A percentile compares a stretch with the other conserved stretches of the same genome.
Conservation (phyloP, 768 basidiomycete genomes). For the Neoboletus brunneissimus region DNA sequence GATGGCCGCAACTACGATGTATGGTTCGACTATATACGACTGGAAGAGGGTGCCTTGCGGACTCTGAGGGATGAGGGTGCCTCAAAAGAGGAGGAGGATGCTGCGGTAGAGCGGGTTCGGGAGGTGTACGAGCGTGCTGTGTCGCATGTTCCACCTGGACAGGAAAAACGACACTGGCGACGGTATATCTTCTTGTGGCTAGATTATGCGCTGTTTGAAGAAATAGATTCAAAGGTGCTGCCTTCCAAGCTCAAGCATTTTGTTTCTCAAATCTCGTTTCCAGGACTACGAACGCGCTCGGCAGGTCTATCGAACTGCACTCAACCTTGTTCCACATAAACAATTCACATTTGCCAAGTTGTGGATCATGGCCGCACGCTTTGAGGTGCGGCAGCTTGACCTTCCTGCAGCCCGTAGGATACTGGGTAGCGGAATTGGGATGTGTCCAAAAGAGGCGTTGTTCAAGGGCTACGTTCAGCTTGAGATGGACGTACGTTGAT, state of each 20-base stretch:
- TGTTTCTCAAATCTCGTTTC: background rate
- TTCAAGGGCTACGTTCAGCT: conserved; percentile 97
- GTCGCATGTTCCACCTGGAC: conserved; percentile 90
- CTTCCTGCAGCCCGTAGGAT: conserved; percentile 84
- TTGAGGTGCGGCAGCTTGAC: conserved; percentile 84
- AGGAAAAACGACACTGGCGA: conserved; percentile 90
- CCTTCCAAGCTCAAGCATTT: background rate
- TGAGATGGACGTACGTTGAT: conserved; percentile 71
- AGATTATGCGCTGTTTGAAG: conserved; percentile 95
- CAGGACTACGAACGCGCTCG: conserved; percentile 84
- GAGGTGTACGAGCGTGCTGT: conserved; percentile 97
- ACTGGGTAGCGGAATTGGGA: conserved; percentile 86
- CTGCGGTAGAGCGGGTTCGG: conserved; percentile 64
- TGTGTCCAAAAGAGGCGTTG: conserved; percentile 93
- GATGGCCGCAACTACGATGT: conserved; percentile 95
- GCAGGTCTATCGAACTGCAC: conserved; percentile 89
- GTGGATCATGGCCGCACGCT: conserved; percentile 90
- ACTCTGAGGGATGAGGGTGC: conserved; percentile 75
- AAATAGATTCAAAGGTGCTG: conserved; percentile 85
- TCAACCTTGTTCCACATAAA: conserved; percentile 91
- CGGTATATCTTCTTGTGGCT: conserved; percentile 92
- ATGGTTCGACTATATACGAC: conserved; percentile 94
- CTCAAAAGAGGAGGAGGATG: conserved; percentile 65
- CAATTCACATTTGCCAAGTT: conserved; percentile 97
- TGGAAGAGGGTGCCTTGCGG: conserved; percentile 86